phyloP scores from a whole-genome alignment of 345 rosid genomes.

The Eucalyptus pumila region DNA sequence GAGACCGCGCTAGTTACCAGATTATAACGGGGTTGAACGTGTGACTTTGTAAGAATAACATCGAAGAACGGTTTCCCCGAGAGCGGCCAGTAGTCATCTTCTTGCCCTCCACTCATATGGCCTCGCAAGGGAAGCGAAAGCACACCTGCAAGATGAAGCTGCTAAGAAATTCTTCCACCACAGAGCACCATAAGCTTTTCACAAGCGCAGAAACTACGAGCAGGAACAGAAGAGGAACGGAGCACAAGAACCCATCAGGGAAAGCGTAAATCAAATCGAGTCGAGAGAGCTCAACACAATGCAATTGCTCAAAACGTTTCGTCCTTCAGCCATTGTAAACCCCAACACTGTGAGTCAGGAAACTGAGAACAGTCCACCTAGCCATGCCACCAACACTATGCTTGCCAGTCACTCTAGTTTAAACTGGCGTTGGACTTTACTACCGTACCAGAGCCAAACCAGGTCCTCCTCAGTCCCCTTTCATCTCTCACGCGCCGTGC shows the following conservation, averaged over 20 bases:
- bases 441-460: neutral
- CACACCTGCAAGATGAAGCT: neutral
- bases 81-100: slow-evolving; percentile 8
- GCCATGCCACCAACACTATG: neutral
- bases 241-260: neutral
- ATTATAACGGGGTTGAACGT: neutral
- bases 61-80: slow-evolving; percentile 13
- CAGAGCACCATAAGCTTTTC: neutral
- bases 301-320: neutral
- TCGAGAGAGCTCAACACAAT: neutral
- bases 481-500: neutral
- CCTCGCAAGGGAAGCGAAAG: neutral
- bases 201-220: neutral
- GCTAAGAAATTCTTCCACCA: neutral
- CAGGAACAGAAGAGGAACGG: neutral
- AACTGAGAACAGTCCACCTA: neutral
- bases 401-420: neutral
- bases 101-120: neutral
- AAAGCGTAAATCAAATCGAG: neutral
- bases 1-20: neutral
- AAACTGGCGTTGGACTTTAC: neutral
- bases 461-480: neutral
- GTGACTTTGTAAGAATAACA: neutral
- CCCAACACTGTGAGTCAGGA: neutral
- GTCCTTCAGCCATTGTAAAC: neutral